A percentile compares a stretch with the other conserved stretches of the same genome.
Conservation (phyloP, 2,329 filamentous ascomycete genomes). For the Xylaria polymorpha region DNA sequence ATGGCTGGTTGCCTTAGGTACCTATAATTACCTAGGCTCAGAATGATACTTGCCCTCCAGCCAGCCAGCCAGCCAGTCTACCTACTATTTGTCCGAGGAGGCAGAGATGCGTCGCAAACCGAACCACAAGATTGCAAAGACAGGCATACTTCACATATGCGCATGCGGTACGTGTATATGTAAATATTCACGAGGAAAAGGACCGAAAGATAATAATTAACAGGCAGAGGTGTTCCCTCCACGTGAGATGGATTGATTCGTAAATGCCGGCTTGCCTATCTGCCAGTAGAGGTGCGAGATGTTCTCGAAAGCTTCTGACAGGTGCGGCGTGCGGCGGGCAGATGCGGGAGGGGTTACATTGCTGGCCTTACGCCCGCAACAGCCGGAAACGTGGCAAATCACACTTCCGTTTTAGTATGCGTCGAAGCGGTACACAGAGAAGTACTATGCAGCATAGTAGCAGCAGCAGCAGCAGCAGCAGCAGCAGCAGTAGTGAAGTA, state of each 20-base stretch:
- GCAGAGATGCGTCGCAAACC: neutral
- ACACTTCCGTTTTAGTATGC: neutral
- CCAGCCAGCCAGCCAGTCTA: neutral
- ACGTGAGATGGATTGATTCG: neutral
- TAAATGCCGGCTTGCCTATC: neutral
- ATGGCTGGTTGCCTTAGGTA: neutral
- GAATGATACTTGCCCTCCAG: slow-evolving; percentile 3
- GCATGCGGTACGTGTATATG: neutral
- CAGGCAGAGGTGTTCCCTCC: neutral
- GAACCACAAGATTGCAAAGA: neutral
- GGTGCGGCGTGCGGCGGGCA: neutral
- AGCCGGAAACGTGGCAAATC: neutral
- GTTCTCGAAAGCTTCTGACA: slow-evolving; percentile 20
- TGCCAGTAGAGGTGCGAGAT: neutral
- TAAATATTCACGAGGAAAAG: neutral
- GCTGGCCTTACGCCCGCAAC: neutral
- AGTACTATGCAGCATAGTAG: too few relatives aligned
- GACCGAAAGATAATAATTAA: neutral
- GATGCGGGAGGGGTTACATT: slow-evolving; percentile 10
- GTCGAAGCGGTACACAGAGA: neutral
- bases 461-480: too few relatives aligned
- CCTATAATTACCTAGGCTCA: neutral
- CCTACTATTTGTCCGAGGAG: neutral
- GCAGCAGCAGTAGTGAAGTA: too few relatives aligned
- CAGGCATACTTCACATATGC: neutral